These are phyloP conservation scores for Lobosporangium transversale DNA, from an alignment of 192 early-diverging fungal species.

Conservation along the genomic window DNA sequence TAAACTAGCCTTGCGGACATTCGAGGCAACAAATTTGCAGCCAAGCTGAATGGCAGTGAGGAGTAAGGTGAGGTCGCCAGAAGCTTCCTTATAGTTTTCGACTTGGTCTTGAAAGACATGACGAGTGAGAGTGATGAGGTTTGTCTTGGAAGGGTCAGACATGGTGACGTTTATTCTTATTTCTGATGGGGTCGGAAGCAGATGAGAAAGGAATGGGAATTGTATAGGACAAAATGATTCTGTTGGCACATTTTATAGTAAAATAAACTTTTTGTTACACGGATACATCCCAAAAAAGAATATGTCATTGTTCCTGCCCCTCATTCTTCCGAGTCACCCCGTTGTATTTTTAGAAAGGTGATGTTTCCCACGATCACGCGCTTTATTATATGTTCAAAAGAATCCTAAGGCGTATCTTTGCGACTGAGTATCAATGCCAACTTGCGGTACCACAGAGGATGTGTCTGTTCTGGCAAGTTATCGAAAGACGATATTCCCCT, in stretches of 20 bases:
- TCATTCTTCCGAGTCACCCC: not conserved
- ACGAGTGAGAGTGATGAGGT: conserved; percentile 93
- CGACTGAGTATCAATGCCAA: conserved; percentile 17
- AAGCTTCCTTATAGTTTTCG: conserved; percentile 78
- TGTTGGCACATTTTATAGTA: not conserved
- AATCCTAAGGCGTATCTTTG: conserved; percentile 1
- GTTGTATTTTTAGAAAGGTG: not conserved
- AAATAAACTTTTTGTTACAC: conserved; percentile 13
- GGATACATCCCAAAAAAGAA: conserved; percentile 31
- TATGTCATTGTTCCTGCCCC: conserved; percentile 1
- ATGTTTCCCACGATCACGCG: conserved; percentile 12
- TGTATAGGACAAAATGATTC: not conserved
- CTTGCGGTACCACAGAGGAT: conserved; percentile 22
- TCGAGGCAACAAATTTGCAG: conserved; percentile 97
- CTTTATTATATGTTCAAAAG: not conserved
- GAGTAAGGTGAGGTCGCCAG: conserved; percentile 93
- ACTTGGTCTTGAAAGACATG: conserved; percentile 95
- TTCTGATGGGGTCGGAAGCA: not conserved
- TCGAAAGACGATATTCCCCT: conserved; percentile 16
- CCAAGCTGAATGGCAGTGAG: conserved; percentile 91
- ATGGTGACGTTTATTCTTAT: conserved; percentile 14
- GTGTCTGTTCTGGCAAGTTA: conserved; percentile 1
- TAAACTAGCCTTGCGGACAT: conserved; percentile 95
- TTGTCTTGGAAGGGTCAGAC: conserved; percentile 66
- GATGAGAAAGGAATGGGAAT: not conserved